Conservation (phyloP, 139 green algal species). For the Tetradesmus obliquus region DNA sequence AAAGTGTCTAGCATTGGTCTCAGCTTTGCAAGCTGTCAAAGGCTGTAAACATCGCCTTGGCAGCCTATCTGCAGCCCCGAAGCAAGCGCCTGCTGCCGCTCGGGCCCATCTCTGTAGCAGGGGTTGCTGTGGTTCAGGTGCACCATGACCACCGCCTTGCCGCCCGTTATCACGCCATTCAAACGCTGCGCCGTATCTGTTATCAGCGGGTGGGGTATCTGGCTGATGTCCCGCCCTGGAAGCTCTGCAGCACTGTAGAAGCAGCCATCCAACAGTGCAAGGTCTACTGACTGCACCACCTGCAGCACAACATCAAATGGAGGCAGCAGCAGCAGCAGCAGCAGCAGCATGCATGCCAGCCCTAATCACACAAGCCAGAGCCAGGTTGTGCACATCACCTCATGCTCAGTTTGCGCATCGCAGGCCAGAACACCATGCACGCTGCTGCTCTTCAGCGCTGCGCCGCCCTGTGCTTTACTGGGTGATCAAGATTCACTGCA, state of each 20-base stretch:
- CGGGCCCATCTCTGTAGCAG: background rate
- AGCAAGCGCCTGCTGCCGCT: background rate
- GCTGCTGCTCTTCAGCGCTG: too few relatives aligned
- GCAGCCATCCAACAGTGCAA: slow-evolving; percentile 45
- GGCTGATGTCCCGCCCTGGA: slow-evolving; percentile 40
- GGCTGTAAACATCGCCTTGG: background rate
- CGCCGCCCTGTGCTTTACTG: too few relatives aligned
- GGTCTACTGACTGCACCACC: slow-evolving; percentile 18
- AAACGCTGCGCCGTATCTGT: slow-evolving; percentile 31
- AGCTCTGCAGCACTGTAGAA: slow-evolving; percentile 48
- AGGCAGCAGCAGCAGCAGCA: background rate
- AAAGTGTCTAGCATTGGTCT: background rate
- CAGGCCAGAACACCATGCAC: too few relatives aligned
- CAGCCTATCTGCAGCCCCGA: slow-evolving; percentile 7
- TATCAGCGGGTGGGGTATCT: slow-evolving; percentile 46
- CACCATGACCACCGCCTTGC: slow-evolving; percentile 38
- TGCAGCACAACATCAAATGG: background rate
- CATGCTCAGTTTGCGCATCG: too few relatives aligned
- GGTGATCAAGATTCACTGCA: too few relatives aligned
- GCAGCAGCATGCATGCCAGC: background rate
- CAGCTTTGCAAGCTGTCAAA: background rate
- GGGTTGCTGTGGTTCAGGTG: slow-evolving; percentile 57
- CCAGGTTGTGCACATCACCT: too few relatives aligned
- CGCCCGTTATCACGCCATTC: background rate
- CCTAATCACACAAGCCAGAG: background rate